A percentile compares a stretch with the other conserved stretches of the same genome.
Conservation (phyloP, 2,329 filamentous ascomycete species). For the Leptographium wingfieldii region DNA sequence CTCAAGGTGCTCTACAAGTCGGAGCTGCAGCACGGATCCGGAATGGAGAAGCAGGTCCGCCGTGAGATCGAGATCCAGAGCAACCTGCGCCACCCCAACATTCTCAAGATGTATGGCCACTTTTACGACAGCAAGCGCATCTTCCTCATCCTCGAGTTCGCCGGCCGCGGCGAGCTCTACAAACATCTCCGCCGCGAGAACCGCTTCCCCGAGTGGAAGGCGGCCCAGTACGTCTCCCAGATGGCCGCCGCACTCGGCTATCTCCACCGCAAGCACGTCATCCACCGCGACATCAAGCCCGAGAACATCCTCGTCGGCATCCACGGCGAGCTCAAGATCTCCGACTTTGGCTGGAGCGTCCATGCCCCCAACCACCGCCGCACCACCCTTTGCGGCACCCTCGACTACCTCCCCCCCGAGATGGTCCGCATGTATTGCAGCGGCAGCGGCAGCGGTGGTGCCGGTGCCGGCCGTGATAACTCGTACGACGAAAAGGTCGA, state of each 20-base stretch:
- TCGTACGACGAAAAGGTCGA: constrained; percentile 94
- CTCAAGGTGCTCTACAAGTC: constrained; percentile 79
- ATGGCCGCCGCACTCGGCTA: constrained; percentile 86
- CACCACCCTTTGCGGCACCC: constrained; percentile 91
- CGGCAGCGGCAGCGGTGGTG: constrained; percentile 19
- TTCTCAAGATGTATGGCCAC: constrained; percentile 71
- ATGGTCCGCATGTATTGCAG: constrained; percentile 60
- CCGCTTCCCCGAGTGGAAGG: constrained; percentile 75
- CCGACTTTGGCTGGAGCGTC: constrained; percentile 96
- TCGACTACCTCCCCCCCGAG: constrained; percentile 95
- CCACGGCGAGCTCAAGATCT: constrained; percentile 96
- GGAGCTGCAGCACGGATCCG: constrained; percentile 62
- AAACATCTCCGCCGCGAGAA: constrained; percentile 71
- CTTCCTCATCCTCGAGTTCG: constrained; percentile 79
- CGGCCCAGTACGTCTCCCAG: constrained; percentile 76
- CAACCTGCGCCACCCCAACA: constrained; percentile 76
- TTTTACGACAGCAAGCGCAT: constrained; percentile 84
- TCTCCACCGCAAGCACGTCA: constrained; percentile 92
- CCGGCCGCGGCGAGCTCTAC: constrained; percentile 75
- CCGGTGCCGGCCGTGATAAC: constrained; percentile 46
- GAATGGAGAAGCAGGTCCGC: constrained; percentile 74
- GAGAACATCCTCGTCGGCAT: constrained; percentile 95
- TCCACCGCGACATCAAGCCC: constrained; percentile 94
- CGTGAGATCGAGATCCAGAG: constrained; percentile 85
- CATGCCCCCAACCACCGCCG: constrained; percentile 91